A percentile compares a stretch with the other conserved stretches of the same genome.
Evolutionary conservation across 257 asterid genomes (phyloP).

Genomic region (Solanum clarkiae): DNA sequence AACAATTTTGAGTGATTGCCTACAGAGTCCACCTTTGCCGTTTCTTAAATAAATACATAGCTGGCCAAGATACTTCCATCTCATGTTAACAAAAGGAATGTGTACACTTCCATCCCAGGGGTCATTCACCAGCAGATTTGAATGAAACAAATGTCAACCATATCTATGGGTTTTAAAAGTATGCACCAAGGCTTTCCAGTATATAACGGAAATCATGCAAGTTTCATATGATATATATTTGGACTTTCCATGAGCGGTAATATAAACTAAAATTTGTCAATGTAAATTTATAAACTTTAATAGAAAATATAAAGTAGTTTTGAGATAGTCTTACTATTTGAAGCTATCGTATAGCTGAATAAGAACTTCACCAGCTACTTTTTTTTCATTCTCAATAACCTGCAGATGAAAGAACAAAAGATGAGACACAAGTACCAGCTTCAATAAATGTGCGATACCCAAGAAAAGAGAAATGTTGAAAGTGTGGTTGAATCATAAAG

Average conservation of each 20-base stretch:
- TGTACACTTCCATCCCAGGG: not conserved
- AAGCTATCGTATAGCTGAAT: constrained; percentile 7
- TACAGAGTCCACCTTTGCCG: not conserved
- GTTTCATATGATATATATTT: not conserved
- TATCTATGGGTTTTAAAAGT: not conserved
- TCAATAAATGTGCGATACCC: not conserved
- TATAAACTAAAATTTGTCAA: not conserved
- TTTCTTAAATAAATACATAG: not conserved
- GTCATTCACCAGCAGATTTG: not conserved
- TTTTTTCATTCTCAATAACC: not conserved
- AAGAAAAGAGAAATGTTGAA: not conserved
- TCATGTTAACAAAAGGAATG: not conserved
- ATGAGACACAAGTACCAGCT: not conserved
- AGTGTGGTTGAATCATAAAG: not conserved
- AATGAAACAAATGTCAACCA: not conserved
- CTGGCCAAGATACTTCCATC: not conserved
- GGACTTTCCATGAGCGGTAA: not conserved
- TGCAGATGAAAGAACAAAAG: not conserved
- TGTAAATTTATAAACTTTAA: not conserved
- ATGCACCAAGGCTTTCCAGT: not conserved
- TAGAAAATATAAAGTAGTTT: not conserved
- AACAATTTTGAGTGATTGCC: not conserved
- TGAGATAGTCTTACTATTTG: not conserved
- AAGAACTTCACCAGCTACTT: not conserved
- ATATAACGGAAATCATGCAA: not conserved